These are phyloP conservation scores for Cicer judaicum DNA, from an alignment of 306 rosid genomes.

Conservation along the genomic window DNA sequence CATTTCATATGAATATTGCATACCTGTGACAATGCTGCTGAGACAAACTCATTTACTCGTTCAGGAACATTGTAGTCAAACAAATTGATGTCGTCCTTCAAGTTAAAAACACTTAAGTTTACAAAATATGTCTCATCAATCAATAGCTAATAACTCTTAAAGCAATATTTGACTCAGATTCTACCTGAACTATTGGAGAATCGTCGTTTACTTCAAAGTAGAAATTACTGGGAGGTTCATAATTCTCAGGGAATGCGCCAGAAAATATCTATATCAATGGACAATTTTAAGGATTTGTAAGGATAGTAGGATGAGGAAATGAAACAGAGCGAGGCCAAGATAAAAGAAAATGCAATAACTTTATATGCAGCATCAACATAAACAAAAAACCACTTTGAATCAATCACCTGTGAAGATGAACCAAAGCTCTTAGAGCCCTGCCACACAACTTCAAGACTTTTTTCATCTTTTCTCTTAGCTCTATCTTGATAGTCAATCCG, in stretches of 20 bases:
- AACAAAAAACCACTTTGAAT: conserved; percentile 25
- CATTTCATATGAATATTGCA: conserved; percentile 7
- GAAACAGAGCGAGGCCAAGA: conserved; percentile 12
- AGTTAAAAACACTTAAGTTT: conserved; percentile 18
- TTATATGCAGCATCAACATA: neutral
- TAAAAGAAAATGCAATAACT: neutral
- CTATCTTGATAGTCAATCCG: conserved; percentile 90
- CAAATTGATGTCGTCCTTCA: conserved; percentile 70
- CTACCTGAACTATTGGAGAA: conserved; percentile 75
- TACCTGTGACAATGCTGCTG: conserved; percentile 80
- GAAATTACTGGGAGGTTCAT: conserved; percentile 77
- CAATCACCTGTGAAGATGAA: conserved; percentile 74
- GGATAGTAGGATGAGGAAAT: conserved; percentile 13
- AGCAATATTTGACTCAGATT: conserved; percentile 32
- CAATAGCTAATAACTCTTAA: conserved; percentile 22
- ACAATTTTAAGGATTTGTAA: conserved; percentile 15
- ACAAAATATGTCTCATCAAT: conserved; percentile 22
- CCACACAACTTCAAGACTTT: conserved; percentile 85
- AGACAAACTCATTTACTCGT: conserved; percentile 74
- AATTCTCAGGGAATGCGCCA: conserved; percentile 73
- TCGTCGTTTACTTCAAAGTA: conserved; percentile 67
- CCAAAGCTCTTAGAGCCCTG: conserved; percentile 74
- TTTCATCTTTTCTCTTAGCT: conserved; percentile 68
- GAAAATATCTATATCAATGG: conserved; percentile 64
- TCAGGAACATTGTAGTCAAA: conserved; percentile 78